Base-by-base conservation (phyloP, 2,329 filamentous ascomycete species). In the Rachicladosporium sp. region DNA sequence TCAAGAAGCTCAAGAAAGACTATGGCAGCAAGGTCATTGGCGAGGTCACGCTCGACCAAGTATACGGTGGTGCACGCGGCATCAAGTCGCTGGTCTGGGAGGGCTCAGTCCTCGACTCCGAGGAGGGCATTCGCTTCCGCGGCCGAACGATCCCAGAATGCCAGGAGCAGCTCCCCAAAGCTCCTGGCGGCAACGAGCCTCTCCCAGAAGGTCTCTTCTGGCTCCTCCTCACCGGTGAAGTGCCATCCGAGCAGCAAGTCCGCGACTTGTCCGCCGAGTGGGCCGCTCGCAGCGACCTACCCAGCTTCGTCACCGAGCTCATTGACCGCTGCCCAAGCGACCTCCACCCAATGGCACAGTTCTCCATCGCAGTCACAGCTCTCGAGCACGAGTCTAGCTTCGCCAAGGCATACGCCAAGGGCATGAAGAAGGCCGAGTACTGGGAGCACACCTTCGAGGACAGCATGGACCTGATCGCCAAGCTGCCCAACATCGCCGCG, bases 81-180 rank as follows among this genome's bases (percentile, higher is more conserved):
- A 93, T 98, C 73, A 98, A 96, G 79, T 82, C 81, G 55, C 81
- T 98, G 47, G 91, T 98, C 58, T 98, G 91, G 91, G 91, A 98
- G 72, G 79, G 89, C 57, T 98, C 91, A 59, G 91, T 98, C 57
- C 82, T 98, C 59, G 91, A 98, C 70, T 77, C 89, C 43, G 87
- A 96, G 74, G 91, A 98, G 77, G 91, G 91, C 71, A 98, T 98
- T 69, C 85, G 91, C 58, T 98, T 98, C 81, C 82, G 91, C 64
- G 91, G 91, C 73, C 91, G 89, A 78, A 98, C 91, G 53, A 98
- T 98, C 59, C 91, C 91, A 56, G 91, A 98, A 70, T 95, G 88
- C 79, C 91, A 96, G 76, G 73, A 95, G 68, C 71, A 94, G 58
- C 86, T 98, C 43, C 91, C 91, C 67, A 95, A 93, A 76, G 91